Base-by-base conservation (phyloP, 2,329 filamentous ascomycete genomes). In the Curvularia eragrostidis region DNA sequence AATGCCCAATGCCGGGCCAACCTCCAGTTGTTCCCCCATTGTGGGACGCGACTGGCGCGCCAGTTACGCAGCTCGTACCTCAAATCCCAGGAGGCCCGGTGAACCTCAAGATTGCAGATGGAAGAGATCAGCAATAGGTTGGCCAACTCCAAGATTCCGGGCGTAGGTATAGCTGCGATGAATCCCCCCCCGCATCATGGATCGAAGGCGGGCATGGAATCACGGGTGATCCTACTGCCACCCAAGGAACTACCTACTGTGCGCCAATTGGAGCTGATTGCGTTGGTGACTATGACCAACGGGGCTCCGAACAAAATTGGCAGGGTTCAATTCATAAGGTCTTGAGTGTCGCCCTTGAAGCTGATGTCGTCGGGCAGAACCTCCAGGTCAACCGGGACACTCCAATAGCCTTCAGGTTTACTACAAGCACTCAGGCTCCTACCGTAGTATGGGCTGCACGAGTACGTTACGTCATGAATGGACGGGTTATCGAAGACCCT, bases 111-210 rank as follows among this genome's bases (percentile, higher is more conserved):
- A 38, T 39, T 38, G 32, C 32, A 34, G 47, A 39, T 36, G 47
- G 32, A 23, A 39, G 36, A 41, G 48, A 50, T 23, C 13, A 50
- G 13, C 46, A 26, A 21, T 15, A 10, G 15, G 15, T 41, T 30
- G 34, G 34, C 15, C 30, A 15, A 30, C 26, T n/a, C 7, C 41
- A 49, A 21, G 24, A 30, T 32, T 58, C 51, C 28, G 51, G 56
- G 15, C 47, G 56, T 3, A 53, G 9, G 13, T 74, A 74, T 55
- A 59, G 61, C n/a, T 73, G 70, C 54, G 71, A 74, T 48, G 71
- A 73, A 56, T 74, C 73, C 46, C 71, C 71, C 3, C 65, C 70
- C 0, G 66, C 63, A 3, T 61, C 61, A 5, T 74, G 64, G 61
- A 55, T 73, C 38, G 69, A 73, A 58, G 71, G 69, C 36, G 70